These are phyloP conservation scores for Calonectria hawksworthii DNA, from an alignment of 2,329 filamentous ascomycete genomes.

Conservation along the genomic window DNA sequence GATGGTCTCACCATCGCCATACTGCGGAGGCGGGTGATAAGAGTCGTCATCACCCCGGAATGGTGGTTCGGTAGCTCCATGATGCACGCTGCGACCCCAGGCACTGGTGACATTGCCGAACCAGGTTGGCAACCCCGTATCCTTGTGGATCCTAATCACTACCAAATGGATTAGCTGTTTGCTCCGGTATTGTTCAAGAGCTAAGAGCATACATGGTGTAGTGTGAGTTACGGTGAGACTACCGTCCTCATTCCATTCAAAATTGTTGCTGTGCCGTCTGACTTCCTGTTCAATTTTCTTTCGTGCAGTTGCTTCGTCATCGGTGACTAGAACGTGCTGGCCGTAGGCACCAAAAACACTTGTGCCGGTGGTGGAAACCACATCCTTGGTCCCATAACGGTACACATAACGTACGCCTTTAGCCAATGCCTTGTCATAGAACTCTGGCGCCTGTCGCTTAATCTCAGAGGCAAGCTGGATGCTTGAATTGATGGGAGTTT, in stretches of 20 bases:
- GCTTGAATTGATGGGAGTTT: slow-evolving; percentile 51
- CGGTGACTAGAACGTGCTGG: slow-evolving; percentile 42
- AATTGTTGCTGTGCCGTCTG: slow-evolving; percentile 49
- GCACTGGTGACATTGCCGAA: slow-evolving; percentile 54
- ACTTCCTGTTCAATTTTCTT: slow-evolving; percentile 50
- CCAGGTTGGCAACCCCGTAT: neutral
- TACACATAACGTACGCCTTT: slow-evolving; percentile 51
- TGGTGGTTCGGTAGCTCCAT: slow-evolving; percentile 49
- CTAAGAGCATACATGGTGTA: slow-evolving; percentile 47
- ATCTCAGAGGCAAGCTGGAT: slow-evolving; percentile 47
- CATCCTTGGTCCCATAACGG: slow-evolving; percentile 43
- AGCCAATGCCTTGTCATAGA: slow-evolving; percentile 46
- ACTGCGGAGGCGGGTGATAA: slow-evolving; percentile 51
- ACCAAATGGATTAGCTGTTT: neutral
- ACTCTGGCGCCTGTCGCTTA: slow-evolving; percentile 45
- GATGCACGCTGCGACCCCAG: slow-evolving; percentile 50
- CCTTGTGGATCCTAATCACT: slow-evolving; percentile 2
- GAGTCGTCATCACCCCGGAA: slow-evolving; percentile 50
- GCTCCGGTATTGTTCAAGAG: too few relatives aligned
- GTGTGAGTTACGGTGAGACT: slow-evolving; percentile 52
- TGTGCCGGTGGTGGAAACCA: slow-evolving; percentile 50
- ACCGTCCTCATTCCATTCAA: slow-evolving; percentile 52
- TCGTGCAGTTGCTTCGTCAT: slow-evolving; percentile 40
- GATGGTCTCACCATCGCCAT: slow-evolving; percentile 48
- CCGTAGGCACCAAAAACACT: slow-evolving; percentile 50